phyloP scores from a whole-genome alignment of 2,329 filamentous ascomycete species.

The Blastomyces silverae region DNA sequence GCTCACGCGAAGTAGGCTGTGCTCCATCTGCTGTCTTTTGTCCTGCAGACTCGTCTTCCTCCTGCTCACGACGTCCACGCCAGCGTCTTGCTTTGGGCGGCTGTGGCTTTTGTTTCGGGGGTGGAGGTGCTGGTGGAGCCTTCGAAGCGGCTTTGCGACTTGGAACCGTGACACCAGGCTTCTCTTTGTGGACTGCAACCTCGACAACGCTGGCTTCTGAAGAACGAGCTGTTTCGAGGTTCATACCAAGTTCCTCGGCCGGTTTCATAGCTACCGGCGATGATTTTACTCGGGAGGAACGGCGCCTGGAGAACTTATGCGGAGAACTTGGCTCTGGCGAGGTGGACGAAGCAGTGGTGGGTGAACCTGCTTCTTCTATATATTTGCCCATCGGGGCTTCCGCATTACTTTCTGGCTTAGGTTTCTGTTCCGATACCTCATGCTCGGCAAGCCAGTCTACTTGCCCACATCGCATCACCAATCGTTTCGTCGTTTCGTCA shows the following conservation, averaged over 20 bases:
- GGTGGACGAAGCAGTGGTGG: conserved; percentile 27
- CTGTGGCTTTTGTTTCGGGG: conserved; percentile 34
- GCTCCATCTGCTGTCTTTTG: conserved; percentile 13
- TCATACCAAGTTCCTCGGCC: conserved; percentile 55
- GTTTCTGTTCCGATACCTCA: conserved; percentile 26
- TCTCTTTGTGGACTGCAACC: conserved; percentile 72
- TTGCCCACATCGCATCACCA: conserved; percentile 42
- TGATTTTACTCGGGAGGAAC: not conserved
- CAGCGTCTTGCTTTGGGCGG: conserved; percentile 41
- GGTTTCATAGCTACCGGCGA: conserved; percentile 15
- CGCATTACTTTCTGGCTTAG: conserved; percentile 18
- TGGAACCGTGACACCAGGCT: conserved; percentile 73
- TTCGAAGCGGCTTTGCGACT: conserved; percentile 49
- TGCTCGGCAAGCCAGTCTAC: conserved; percentile 42
- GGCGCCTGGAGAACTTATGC: conserved; percentile 27
- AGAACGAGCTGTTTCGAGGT: conserved; percentile 59
- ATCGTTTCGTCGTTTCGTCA: conserved; percentile 45
- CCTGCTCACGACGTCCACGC: conserved; percentile 34
- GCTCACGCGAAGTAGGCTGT: not conserved
- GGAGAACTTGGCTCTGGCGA: conserved; percentile 46
- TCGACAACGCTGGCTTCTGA: conserved; percentile 71
- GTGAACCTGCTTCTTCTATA: conserved; percentile 35
- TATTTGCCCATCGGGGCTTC: conserved; percentile 25
- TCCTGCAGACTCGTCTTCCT: conserved; percentile 28
- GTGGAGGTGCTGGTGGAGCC: conserved; percentile 7